Percentiles rank a stretch among this genome's conserved stretches.
These are phyloP conservation scores for Murraya koenigii DNA, from an alignment of 345 rosid genomes.

Conservation along the genomic window DNA sequence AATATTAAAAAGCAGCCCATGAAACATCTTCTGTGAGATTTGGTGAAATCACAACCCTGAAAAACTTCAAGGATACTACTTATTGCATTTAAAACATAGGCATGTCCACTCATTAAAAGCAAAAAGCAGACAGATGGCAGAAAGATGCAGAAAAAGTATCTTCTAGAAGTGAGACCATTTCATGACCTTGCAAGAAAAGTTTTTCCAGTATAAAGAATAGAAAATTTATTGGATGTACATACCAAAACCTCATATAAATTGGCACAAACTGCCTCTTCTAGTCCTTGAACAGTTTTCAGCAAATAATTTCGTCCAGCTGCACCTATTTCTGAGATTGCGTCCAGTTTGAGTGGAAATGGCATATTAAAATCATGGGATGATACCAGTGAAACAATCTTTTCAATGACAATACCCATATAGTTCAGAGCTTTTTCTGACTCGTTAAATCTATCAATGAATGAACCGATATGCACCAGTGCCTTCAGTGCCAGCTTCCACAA, in stretches of 20 bases:
- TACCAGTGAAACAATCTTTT: constrained; percentile 45
- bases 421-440: constrained; percentile 54
- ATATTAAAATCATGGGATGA: constrained; percentile 44
- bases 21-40: background rate
- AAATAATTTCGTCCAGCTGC: constrained; percentile 48
- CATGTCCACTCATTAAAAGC: constrained; percentile 5
- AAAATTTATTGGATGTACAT: constrained; percentile 31
- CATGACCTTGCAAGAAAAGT: constrained; percentile 7
- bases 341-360: constrained; percentile 55
- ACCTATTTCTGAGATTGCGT: constrained; percentile 63
- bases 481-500: constrained; percentile 70
- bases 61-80: background rate
- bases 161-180: constrained; percentile 15
- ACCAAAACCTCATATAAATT: constrained; percentile 62
- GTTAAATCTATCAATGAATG: constrained; percentile 43
- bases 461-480: constrained; percentile 71
- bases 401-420: constrained; percentile 60
- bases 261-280: constrained; percentile 59
- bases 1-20: background rate
- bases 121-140: background rate
- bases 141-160: constrained; percentile 8
- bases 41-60: background rate
- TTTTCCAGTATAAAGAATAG: constrained; percentile 1
- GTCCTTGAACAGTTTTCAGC: constrained; percentile 54
- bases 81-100: constrained; percentile 1